Evolutionary conservation across 805 yeast genomes (phyloP), one percentile per base, ranked within the genome.

Genomic region (Yamadazyma olivae): DNA sequence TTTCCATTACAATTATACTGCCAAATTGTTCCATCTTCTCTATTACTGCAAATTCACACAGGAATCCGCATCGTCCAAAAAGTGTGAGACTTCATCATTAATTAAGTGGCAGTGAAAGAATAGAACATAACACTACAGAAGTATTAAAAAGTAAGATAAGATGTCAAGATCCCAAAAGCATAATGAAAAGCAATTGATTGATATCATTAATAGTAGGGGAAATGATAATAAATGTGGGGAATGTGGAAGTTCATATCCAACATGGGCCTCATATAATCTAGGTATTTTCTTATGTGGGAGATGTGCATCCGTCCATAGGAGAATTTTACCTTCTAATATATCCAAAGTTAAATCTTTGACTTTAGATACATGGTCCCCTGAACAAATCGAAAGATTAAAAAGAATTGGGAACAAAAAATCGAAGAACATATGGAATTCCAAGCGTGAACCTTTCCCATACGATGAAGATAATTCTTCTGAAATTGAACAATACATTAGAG

Each of bases 251-350:
- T 53, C 74, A 3, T 80, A 73, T 56, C 93, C 95, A 6, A 85
- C 83, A 48, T 67, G 71, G 71, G 72, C 71, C 3, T 63, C 70
- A 25, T 57, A 50, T 38, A 64, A 55, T 42, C 41, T 85, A 28
- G 95, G 95, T 18, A 61, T 85, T 4, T 79, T 87, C 40, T 64
- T 87, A 13, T 87, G 95, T 64, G 93, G 93, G 12, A 66, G 93
- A 45, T 87, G 95, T 70, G 91, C 95, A 6, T 77, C 86, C 3
- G 70, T 80, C 22, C 95, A 87, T 57, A 67, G 87, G 41, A 74
- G 74, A 38, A 64, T 85, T 28, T 52, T 67, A 16, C 85, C 88
- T 0, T 48, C 68, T 2, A 78, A 77, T 27, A 58, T 81, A 9
- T 80, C 90, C 4, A 61, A 67, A 33, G 86, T 85, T 6, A 84